These are phyloP conservation scores for Sugiyamaella sp. DNA, from an alignment of 1,139 yeast genomes.

Conservation along the genomic window DNA sequence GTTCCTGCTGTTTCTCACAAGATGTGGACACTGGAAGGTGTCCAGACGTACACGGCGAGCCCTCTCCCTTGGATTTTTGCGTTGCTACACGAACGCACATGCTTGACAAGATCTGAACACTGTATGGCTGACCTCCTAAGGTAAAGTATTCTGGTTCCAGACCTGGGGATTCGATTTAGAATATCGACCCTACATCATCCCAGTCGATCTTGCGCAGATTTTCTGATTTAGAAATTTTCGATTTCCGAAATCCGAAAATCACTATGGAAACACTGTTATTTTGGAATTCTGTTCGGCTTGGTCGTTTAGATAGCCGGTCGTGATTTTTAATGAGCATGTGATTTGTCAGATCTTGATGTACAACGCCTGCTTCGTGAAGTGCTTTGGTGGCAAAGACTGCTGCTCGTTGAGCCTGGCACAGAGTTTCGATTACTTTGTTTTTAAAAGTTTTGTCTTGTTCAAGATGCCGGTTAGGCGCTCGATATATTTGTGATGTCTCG, in stretches of 20 bases:
- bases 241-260: slow-evolving; percentile 17
- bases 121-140: no score
- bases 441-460: background rate
- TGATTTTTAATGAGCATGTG: slow-evolving; percentile 22
- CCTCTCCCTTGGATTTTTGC: no score
- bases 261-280: slow-evolving; percentile 10
- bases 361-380: slow-evolving; percentile 25
- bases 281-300: background rate
- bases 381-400: slow-evolving; percentile 7
- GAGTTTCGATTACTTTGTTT: background rate
- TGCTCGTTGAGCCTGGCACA: slow-evolving; percentile 6
- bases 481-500: slow-evolving; percentile 2
- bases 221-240: slow-evolving; percentile 9
- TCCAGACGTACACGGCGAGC: no score
- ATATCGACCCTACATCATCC: background rate
- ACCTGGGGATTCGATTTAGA: background rate
- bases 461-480: slow-evolving; percentile 11
- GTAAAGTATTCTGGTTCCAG: no score
- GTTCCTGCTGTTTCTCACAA: no score
- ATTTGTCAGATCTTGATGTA: slow-evolving; percentile 23
- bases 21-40: no score
- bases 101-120: no score
- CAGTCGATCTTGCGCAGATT: slow-evolving; percentile 6
- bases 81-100: no score
- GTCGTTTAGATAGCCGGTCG: background rate